Percentiles rank a stretch among this genome's conserved stretches.
Evolutionary conservation across 805 yeast genomes (phyloP).

Genomic region (Myxozyma mucilagina): DNA sequence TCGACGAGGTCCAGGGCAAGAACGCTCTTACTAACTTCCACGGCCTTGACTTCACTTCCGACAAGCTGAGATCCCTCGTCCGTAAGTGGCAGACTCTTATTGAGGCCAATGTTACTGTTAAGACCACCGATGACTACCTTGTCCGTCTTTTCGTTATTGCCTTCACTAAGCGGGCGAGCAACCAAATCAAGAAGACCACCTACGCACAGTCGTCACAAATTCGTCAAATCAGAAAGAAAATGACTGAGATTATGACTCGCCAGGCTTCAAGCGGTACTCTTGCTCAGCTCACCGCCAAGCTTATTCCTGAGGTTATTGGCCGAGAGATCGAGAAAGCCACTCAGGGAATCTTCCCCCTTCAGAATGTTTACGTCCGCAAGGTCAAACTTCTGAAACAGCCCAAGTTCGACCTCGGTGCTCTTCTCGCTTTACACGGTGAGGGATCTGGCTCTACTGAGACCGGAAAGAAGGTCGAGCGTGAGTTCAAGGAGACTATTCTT

Average conservation of each 20-base stretch:
- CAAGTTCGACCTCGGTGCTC: constrained; percentile 95
- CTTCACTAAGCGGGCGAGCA: constrained; percentile 96
- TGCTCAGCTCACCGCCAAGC: constrained; percentile 94
- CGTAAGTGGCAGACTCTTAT: constrained; percentile 99
- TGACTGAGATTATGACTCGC: constrained; percentile 93
- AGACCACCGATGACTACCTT: constrained; percentile 96
- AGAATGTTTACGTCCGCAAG: constrained; percentile 98
- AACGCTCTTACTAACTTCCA: constrained; percentile 99
- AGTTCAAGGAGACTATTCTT: constrained; percentile 98
- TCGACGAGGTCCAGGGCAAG: constrained; percentile 98
- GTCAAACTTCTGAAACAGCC: constrained; percentile 98
- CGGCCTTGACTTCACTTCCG: constrained; percentile 97
- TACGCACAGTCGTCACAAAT: constrained; percentile 97
- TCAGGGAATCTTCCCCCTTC: constrained; percentile 93
- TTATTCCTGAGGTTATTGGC: constrained; percentile 98
- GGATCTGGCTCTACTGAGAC: constrained; percentile 85
- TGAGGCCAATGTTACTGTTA: constrained; percentile 97
- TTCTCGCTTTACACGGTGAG: constrained; percentile 98
- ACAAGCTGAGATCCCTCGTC: constrained; percentile 94
- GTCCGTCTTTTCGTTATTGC: constrained; percentile 96
- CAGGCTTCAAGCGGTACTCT: constrained; percentile 93
- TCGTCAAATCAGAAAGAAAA: constrained; percentile 95
- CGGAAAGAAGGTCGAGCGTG: constrained; percentile 92
- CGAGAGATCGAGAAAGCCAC: constrained; percentile 98
- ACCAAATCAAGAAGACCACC: constrained; percentile 96